Base-by-base conservation (phyloP, 164 flowering plant genomes). In the Annona cherimola region DNA sequence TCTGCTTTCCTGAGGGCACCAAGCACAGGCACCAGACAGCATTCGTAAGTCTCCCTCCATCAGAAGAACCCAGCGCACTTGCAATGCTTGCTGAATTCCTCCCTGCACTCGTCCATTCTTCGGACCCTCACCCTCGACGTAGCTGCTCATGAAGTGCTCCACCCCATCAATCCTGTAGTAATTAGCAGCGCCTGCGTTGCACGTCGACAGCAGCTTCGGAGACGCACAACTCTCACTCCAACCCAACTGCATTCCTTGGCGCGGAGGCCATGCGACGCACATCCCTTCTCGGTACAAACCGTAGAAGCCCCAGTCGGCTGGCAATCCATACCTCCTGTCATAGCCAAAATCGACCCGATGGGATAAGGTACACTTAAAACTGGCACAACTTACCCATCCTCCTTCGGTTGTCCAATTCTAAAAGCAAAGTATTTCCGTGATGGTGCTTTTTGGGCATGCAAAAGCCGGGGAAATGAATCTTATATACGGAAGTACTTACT, bases 21-120 rank as follows among this genome's bases (percentile, higher is more conserved):
- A 0, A 78, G 77, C 11, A 66, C 66, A 7, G 72, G 75, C 16
- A 57, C 79, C 7, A 71, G 45, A 81, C 69, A 73, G 64, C 85
- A 83, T 73, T 54, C 73, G 0, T 72, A 77, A 4, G 62, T 65
- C 26, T 68, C 71, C n/a, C 70, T 71, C 18, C 65, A 14, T 73
- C 79, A 77, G 61, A 81, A 71, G 69, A 67, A 81, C n/a, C 86
- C 83, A 55, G 75, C 20, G 64, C 86, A 83, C 72, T 81, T 81
- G 74, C 84, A 81, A 61, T 83, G 81, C 50, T 65, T 71, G 18
- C 16, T 62, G 61, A 84, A 83, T 40, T 44, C 79, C 1, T 68
- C 61, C 16, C 76, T 71, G 43, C 86, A 81, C 41, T 73, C 76
- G n/a, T 42, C 72, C 44, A 67, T 69, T 77, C 71, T 75, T 68